These are phyloP conservation scores for Tuber indicum DNA, from an alignment of 495 filamentous ascomycete genomes.

Conservation along the genomic window DNA sequence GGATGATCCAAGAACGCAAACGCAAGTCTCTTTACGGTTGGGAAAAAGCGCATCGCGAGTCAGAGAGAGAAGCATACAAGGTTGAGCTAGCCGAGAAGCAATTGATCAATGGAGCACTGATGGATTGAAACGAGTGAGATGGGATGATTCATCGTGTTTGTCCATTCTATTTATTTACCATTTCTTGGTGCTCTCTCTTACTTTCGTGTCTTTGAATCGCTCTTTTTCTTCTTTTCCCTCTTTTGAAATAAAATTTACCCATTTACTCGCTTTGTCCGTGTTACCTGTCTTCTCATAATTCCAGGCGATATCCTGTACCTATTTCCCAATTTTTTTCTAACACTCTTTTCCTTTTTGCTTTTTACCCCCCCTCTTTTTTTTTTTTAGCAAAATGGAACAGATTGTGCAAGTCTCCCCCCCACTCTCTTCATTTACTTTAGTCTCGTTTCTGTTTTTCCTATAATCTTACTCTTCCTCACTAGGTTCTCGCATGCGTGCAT, in stretches of 20 bases:
- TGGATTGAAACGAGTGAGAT: slow-evolving; percentile 21
- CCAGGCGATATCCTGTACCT: neutral
- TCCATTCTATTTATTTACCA: neutral
- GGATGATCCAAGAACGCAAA: slow-evolving; percentile 34
- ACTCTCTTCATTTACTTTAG: neutral
- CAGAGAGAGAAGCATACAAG: slow-evolving; percentile 38
- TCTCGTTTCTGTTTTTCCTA: neutral
- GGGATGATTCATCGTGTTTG: neutral
- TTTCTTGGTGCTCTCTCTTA: neutral
- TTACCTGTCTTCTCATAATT: neutral
- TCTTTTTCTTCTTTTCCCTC: neutral
- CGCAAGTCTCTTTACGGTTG: slow-evolving; percentile 37
- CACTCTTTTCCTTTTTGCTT: neutral
- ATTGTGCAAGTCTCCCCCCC: neutral
- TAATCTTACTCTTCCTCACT: neutral
- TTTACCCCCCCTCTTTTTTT: neutral
- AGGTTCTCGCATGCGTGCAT: neutral
- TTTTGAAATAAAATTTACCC: neutral
- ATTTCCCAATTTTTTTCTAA: neutral
- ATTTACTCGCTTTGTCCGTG: neutral
- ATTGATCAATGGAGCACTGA: slow-evolving; percentile 27
- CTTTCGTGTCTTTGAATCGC: neutral
- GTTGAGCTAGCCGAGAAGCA: slow-evolving; percentile 38
- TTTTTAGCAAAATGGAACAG: neutral
- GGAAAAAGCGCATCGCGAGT: slow-evolving; percentile 38